Base-by-base conservation (phyloP, 2,329 filamentous ascomycete species). In the Colletotrichum agaves region DNA sequence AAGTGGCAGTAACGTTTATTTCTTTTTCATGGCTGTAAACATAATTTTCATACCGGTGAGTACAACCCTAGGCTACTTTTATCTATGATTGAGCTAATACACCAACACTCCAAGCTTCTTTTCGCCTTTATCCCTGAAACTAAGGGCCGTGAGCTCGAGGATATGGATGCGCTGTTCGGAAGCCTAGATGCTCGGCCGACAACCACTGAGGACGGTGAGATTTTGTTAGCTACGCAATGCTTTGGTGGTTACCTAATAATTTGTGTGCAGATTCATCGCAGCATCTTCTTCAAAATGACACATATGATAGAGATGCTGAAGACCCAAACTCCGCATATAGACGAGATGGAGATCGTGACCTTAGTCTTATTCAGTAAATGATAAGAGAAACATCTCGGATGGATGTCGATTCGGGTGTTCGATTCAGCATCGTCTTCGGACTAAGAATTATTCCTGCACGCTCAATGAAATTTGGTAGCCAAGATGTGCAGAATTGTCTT, bases 11-110 rank as follows among this genome's bases (percentile, higher is more conserved):
- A 80, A 79, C 19, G 82, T 86, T 3, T 88, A 88, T 73, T 88
- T 88, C 70, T 84, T 88, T 68, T 88, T 88, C 72, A 86, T 87
- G 81, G 77, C 77, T 7, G 78, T 86, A 27, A 87, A 87, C 70
- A 59, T 85, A 6, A 75, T 77, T 12, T 85, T 81, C 61, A 79
- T 85, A 17, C 80, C 82, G 4, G 81, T 83, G 74, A 58, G 75
- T 71, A 11, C 23, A 31, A 5, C 4, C 2, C 1, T 0, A 12
- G 33, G 8, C 1, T 8, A 1, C 3, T n/a, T 2, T 21, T 37
- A 10, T 4, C 3, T 10, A 35, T 21, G 3, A 3, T 10, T 3
- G 21, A 8, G 15, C 2, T 0, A 7, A 19, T 5, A 1, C 13
- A 13, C 3, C 35, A 37, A 37, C 4, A 8, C 10, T 15, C 11